phyloP scores from a whole-genome alignment of 2,329 filamentous ascomycete species.

The Orbilia javanica region DNA sequence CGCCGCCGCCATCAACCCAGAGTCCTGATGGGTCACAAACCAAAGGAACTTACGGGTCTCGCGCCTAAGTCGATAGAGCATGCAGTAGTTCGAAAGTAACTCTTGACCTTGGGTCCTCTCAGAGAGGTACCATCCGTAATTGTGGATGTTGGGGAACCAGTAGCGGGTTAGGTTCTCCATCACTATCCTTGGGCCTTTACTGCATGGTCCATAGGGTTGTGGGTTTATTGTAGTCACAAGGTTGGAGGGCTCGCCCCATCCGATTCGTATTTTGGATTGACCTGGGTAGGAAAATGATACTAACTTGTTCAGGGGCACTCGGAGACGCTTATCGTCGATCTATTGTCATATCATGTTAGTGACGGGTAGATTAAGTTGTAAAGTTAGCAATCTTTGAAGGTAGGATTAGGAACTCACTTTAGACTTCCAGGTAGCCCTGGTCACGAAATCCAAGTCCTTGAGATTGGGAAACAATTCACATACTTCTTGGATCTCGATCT shows the following conservation, averaged over 20 bases:
- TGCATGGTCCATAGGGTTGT: not conserved
- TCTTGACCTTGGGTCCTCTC: too few relatives aligned
- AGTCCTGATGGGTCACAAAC: not conserved
- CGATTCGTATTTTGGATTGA: not conserved
- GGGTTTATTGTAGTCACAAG: not conserved
- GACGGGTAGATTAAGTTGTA: not conserved
- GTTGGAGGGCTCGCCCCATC: not conserved
- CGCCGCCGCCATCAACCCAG: too few relatives aligned
- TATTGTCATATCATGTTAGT: not conserved
- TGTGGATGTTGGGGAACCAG: not conserved
- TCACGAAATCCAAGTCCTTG: slow-evolving; percentile 31
- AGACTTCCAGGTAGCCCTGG: slow-evolving; percentile 6
- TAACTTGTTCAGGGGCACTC: not conserved
- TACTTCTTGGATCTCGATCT: slow-evolving; percentile 22
- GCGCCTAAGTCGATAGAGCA: too few relatives aligned
- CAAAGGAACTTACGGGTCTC: too few relatives aligned
- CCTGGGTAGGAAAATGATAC: slow-evolving; percentile 2
- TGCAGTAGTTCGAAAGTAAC: too few relatives aligned
- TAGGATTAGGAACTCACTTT: slow-evolving; percentile 1
- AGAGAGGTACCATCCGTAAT: slow-evolving; percentile 4
- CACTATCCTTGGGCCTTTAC: not conserved
- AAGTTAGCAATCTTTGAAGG: not conserved
- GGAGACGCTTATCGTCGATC: not conserved
- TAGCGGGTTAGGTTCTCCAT: not conserved
- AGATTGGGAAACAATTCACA: slow-evolving; percentile 27